Evolutionary conservation across 1,139 yeast species (phyloP), one percentile per base, ranked within the genome.

Genomic region (Zygoascus hellenicus): DNA sequence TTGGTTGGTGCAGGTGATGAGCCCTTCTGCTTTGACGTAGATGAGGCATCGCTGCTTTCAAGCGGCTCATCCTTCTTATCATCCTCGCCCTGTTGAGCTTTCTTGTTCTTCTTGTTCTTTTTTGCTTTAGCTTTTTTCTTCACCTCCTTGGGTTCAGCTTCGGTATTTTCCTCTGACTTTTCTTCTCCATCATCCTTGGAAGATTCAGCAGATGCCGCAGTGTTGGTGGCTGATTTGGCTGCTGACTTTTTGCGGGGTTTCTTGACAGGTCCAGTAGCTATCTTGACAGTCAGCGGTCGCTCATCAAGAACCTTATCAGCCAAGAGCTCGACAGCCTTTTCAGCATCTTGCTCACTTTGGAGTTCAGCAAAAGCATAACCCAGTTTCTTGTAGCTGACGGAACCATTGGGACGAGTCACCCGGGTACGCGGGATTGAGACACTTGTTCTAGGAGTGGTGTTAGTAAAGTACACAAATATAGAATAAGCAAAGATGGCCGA

Each of bases 331-430:
- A 74, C 35, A 49, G 61, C 86, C 22, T 64, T 63, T 32, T 67
- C 68, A 2, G 83, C 83, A 49, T 68, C 74, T 28, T 75, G 81
- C 14, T 64, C 61, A 34, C 70, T 60, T n/a, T 63, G 67, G 54
- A 83, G 78, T 47, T 78, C 85, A 26, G 77, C 85, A 62, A 80
- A 83, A 0, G 84, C 89, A 52, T 77, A 73, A 1, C 89, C 88
- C 49, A 79, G 66, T 2, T 83, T 76, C 53, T 51, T 42, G 45
- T 43, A 49, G 45, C 48, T 48, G 16, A 45, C 30, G 3, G 44
- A 32, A 13, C 61, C 62, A 17, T 46, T 46, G 16, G 38, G 33
- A 11, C 11, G 30, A 19, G 37, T 28, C 15, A 38, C 28, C 34
- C 28, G 32, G n/a, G 13, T 33, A 7, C 33, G 32, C 16, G 43